Evolutionary conservation across 108 stramenopile species (phyloP), one percentile per base, ranked within the genome.

Genomic region (Licmophora abbreviata): DNA sequence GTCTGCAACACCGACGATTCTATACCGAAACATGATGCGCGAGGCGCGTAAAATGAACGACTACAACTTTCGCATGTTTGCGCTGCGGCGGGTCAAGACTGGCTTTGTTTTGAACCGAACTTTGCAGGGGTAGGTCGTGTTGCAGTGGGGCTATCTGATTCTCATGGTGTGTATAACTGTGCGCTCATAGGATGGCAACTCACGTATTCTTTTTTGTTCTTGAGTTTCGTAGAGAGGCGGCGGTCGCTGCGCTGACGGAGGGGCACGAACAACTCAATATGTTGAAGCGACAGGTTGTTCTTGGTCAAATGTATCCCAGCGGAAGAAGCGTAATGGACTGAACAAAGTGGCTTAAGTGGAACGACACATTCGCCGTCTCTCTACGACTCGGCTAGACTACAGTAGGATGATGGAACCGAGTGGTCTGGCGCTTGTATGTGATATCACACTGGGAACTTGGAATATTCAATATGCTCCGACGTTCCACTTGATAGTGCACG

Each of bases 61-160:
- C 58, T 92, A 92, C 63, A 92, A 92, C 46, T 92, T 92, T 55
- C 75, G 89, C 34, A 28, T 41, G 34, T 87, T 81, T 53, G 77
- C 85, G 4, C 30, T 81, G 10, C 65, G 91, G 37, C 43, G 91
- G 24, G 80, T 88, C 23, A 74, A 70, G 53, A 46, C 69, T 21
- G 86, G 86, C 18, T 92, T 92, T 64, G 49, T 65, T 15, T 51
- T 63, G 32, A 83, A 81, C 54, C 70, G 77, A 28, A 18, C 48
- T 43, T 54, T 81, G 61, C 52, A 71, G 52, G 84, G 88, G 84
- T 91, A 51, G 44, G 88, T 55, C 15, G 2, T 6, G 33, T 50
- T n/a, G n/a, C n/a, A n/a, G n/a, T n/a, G n/a, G n/a, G n/a, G n/a
- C n/a, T n/a, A n/a, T n/a, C n/a, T n/a, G n/a, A n/a, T n/a, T n/a